Base-by-base conservation (phyloP, 108 stramenopile species). In the Nannochloropsis gaditana region DNA sequence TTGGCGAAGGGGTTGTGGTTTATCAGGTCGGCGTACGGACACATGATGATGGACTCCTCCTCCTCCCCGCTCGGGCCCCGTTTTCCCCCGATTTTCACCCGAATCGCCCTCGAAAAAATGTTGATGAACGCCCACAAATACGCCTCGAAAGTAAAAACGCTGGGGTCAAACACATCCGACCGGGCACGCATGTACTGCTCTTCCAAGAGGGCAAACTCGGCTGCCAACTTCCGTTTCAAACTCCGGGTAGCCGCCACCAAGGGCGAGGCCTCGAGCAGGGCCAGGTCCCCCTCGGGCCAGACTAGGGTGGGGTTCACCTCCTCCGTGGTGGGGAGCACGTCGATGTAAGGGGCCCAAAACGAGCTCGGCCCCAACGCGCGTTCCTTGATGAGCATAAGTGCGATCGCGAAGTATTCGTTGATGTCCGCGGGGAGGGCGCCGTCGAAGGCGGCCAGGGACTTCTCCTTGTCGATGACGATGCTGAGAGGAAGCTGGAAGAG, bases 101-200 rank as follows among this genome's bases (percentile, higher is more conserved):
- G 93, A 86, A 95, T 94, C 10, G 95, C 94, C 11, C 94, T 89
- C 6, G 94, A 95, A 84, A 97, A 96, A 9, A 97, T 91, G 93
- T 95, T 96, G 41, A 95, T 94, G 83, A 97, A 97, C 19, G 97
- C 96, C 97, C 97, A 98, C 43, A 91, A 83, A 94, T 95, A 98
- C 50, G 93, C 92, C 45, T 96, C 96, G 84, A 86, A 94, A 0
- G 93, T 96, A 86, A 93, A 96, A 2, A 91, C 59, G 45, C 94
- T 91, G 91, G 92, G 82, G 6, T 95, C 94, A 83, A 96, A 95
- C 31, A 93, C 91, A 50, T 94, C 92, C 17, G 82, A 43, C 87
- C 89, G 79, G 43, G 81, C 59, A 19, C 83, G 45, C 81, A 89
- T 79, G 73, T 94, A 93, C 41, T 94, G 93, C 44, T 92, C 93